Conservation (phyloP, 2,329 filamentous ascomycete genomes). For the Pseudopyrenochaeta lycopersici region DNA sequence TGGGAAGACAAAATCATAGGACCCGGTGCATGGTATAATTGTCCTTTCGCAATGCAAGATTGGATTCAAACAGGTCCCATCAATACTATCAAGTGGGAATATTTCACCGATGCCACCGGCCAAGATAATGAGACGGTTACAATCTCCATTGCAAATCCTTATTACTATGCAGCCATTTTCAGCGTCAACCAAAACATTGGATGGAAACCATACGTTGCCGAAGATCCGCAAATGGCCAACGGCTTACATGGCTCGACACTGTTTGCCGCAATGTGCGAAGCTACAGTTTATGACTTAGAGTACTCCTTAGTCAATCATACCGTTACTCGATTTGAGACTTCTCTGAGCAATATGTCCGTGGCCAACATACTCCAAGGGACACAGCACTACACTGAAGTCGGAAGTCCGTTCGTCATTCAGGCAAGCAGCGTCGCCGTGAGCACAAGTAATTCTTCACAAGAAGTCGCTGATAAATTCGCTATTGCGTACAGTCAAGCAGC, state of each 20-base stretch:
- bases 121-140: not conserved
- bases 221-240: not conserved
- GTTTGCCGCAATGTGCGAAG: not conserved
- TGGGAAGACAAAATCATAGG: not conserved
- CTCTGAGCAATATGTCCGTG: not conserved
- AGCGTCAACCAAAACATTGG: not conserved
- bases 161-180: slow-evolving; percentile 1
- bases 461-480: slow-evolving; percentile 3
- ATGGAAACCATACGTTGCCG: not conserved
- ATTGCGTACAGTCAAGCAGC: slow-evolving; percentile 6
- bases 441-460: not conserved
- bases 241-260: slow-evolving; percentile 1
- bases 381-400: slow-evolving; percentile 1
- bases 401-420: slow-evolving; percentile 2
- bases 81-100: not conserved
- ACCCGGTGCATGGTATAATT: not conserved
- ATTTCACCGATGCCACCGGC: not conserved
- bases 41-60: slow-evolving; percentile 1
- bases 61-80: not conserved
- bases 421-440: not conserved
- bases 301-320: slow-evolving; percentile 3
- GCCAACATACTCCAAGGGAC: slow-evolving; percentile 4
- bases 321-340: not conserved
- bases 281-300: slow-evolving; percentile 2
- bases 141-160: not conserved